Conservation (phyloP, 371 early-diverging fungal genomes). For the Apophysomyces variabilis region DNA sequence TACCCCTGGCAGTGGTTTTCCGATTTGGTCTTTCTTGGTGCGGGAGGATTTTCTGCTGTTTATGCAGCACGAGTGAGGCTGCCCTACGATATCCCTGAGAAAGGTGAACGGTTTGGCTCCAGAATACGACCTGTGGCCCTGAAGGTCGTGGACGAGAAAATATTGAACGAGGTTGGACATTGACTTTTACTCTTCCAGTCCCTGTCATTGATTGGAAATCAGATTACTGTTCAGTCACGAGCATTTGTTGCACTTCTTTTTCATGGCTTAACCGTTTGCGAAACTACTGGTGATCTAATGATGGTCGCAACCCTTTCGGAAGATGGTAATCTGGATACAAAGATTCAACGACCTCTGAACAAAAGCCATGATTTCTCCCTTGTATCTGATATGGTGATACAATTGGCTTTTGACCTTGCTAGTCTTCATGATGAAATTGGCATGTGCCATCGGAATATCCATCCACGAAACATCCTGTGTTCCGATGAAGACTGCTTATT, state of each 20-base stretch:
- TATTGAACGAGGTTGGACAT: slow-evolving; percentile 39
- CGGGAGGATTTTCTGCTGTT: slow-evolving; percentile 46
- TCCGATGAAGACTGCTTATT: slow-evolving; percentile 43
- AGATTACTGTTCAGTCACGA: slow-evolving; percentile 47
- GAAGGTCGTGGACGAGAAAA: slow-evolving; percentile 49
- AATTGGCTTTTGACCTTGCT: slow-evolving; percentile 41
- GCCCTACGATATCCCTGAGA: slow-evolving; percentile 39
- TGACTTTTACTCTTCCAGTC: neutral
- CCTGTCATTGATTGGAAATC: neutral
- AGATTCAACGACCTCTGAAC: slow-evolving; percentile 24
- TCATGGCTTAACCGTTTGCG: slow-evolving; percentile 47
- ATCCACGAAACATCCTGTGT: slow-evolving; percentile 38
- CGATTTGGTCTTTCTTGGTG: slow-evolving; percentile 42
- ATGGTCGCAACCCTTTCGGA: slow-evolving; percentile 43
- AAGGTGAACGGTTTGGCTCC: slow-evolving; percentile 24
- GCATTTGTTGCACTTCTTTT: slow-evolving; percentile 42
- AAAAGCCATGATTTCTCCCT: slow-evolving; percentile 19
- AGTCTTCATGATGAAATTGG: slow-evolving; percentile 45
- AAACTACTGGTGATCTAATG: slow-evolving; percentile 44
- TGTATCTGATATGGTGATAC: slow-evolving; percentile 31
- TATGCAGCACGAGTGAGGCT: slow-evolving; percentile 35
- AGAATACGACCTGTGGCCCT: slow-evolving; percentile 34
- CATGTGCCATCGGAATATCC: slow-evolving; percentile 51
- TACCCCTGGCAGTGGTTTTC: slow-evolving; percentile 52
- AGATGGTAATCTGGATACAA: slow-evolving; percentile 37